Percentiles rank a stretch among this genome's conserved stretches.
phyloP scores from a whole-genome alignment of 2,329 filamentous ascomycete species.

The Orbilia oligospora region DNA sequence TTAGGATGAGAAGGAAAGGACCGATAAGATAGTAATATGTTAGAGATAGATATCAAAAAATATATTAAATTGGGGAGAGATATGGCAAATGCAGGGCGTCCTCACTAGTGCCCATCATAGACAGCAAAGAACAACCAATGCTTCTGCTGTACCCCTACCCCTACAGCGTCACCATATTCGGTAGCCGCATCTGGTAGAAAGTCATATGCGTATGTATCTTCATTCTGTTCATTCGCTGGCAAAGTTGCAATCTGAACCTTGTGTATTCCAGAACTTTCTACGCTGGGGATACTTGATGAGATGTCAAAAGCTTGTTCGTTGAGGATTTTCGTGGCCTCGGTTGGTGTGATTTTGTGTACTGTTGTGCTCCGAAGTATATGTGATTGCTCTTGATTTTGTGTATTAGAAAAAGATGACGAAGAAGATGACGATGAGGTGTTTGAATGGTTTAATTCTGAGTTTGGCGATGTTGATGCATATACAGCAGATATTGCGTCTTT shows the following conservation, averaged over 20 bases:
- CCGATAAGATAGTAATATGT: conserved; percentile 7
- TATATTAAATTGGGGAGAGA: not conserved
- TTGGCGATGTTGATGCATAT: conserved; percentile 13
- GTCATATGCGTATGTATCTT: conserved; percentile 50
- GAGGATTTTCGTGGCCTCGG: conserved; percentile 45
- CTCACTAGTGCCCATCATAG: conserved; percentile 57
- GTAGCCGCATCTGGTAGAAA: conserved; percentile 36
- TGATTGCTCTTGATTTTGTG: conserved; percentile 20
- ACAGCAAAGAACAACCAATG: conserved; percentile 56
- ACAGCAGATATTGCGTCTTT: not conserved
- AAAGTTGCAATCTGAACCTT: conserved; percentile 50
- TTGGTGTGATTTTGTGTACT: conserved; percentile 24
- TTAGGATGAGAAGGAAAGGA: conserved; percentile 2
- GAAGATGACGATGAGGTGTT: conserved; percentile 3
- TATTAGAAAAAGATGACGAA: not conserved
- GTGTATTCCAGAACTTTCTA: conserved; percentile 25
- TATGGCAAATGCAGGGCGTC: not conserved
- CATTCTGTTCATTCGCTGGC: conserved; percentile 54
- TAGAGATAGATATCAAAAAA: conserved; percentile 6
- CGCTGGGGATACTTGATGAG: conserved; percentile 1
- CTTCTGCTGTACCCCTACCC: not conserved
- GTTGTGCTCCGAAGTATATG: conserved; percentile 3
- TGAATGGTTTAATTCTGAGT: not conserved
- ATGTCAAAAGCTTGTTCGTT: conserved; percentile 39
- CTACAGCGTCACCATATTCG: not conserved